Evolutionary conservation across 2,329 filamentous ascomycete genomes (phyloP), one percentile per base, ranked within the genome.

Genomic region (Botrytis byssoidea): DNA sequence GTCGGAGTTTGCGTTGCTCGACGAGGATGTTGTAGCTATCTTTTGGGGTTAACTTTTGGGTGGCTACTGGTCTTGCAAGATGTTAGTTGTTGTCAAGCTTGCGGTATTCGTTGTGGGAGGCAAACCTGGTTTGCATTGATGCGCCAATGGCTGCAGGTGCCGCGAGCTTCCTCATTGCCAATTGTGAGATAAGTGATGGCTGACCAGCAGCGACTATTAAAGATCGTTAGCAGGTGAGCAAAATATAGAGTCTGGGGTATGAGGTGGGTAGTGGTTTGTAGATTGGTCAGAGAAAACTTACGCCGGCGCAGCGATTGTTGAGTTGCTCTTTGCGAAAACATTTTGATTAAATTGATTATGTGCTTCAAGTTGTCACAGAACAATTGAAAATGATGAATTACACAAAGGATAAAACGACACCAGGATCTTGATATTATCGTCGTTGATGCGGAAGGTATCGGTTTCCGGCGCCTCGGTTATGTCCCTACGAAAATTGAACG

Each of bases 1-100:
- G 91, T 74, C 91, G 91, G 78, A 86, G 83, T 75, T 90, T 85
- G 78, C 91, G 91, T 83, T 93, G 91, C 77, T 88, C 86, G 75
- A 86, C 87, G 81, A 93, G 90, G 83, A 93, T 90, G 75, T 85
- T 78, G 79, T 85, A 79, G 76, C 82, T 84, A 74, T 85, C 81
- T 64, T 80, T 75, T 64, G 83, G 82, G 61, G 84, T 83, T 75
- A 87, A 80, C 76, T 82, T 81, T 78, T 85, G 79, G 59, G 86
- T 85, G 75, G 86, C 83, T 80, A 85, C 84, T 75, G 85, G 82
- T 80, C 86, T 87, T 77, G 42, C 46, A 55, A 63, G 25, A 29
- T 64, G 63, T 79, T 74, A 75, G 74, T 46, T 69, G 46, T 61
- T 66, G 66, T 57, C 48, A 57, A 68, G 66, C 48, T 68, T 57